phyloP scores from a whole-genome alignment of 305 asterid species.

The Andrographis paniculata region DNA sequence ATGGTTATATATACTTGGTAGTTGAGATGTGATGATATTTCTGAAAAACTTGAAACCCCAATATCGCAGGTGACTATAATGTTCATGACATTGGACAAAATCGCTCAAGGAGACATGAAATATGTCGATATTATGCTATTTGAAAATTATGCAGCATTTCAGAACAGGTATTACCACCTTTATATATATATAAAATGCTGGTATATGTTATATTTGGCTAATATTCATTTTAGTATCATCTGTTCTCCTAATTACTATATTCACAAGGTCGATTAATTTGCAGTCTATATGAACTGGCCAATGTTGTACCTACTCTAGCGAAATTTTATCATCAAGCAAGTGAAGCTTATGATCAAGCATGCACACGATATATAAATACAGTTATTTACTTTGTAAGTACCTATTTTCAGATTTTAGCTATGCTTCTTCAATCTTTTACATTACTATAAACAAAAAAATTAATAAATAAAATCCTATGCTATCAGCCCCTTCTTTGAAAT shows the following conservation, averaged over 20 bases:
- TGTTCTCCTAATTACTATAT: constrained; percentile 14
- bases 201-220: background rate
- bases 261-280: constrained; percentile 29
- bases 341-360: constrained; percentile 88
- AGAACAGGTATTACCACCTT: constrained; percentile 62
- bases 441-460: too few species aligned
- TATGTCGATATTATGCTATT: constrained; percentile 75
- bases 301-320: constrained; percentile 86
- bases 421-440: constrained; percentile 2
- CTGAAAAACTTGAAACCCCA: constrained; percentile 21
- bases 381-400: constrained; percentile 77
- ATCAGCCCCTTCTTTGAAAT: too few species aligned
- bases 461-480: too few species aligned
- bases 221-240: constrained; percentile 1
- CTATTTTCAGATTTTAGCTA: constrained; percentile 14
- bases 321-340: constrained; percentile 98
- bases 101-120: constrained; percentile 80
- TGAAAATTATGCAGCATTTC: constrained; percentile 98
- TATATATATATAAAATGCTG: constrained; percentile 1
- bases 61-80: constrained; percentile 80
- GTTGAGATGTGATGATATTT: background rate
- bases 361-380: constrained; percentile 73
- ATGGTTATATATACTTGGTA: background rate
- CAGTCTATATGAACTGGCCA: constrained; percentile 96
- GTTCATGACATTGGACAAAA: constrained; percentile 93